Conservation (phyloP, 306 rosid species). For the Begonia masoniana region DNA sequence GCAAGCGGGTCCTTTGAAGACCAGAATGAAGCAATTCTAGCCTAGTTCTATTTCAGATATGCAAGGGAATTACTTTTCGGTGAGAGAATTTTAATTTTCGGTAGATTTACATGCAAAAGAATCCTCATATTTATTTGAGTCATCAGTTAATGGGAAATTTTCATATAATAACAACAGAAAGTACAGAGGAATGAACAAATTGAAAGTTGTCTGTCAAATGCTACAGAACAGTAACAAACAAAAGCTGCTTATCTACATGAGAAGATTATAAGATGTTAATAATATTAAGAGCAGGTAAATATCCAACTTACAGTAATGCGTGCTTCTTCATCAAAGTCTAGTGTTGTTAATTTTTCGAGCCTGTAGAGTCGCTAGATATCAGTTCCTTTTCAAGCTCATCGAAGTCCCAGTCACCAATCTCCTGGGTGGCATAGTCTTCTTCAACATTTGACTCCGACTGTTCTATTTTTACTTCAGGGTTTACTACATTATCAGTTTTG, state of each 20-base stretch:
- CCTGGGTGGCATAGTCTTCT: constrained; percentile 65
- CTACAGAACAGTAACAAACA: constrained; percentile 22
- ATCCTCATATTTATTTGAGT: neutral
- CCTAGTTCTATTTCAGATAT: neutral
- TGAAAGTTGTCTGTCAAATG: constrained; percentile 12
- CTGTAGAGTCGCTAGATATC: constrained; percentile 34
- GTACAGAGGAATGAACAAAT: constrained; percentile 57
- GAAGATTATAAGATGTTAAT: no score
- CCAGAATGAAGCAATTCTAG: constrained; percentile 3
- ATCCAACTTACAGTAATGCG: no score
- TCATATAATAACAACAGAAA: constrained; percentile 20
- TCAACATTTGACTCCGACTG: constrained; percentile 77
- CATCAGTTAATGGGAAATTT: constrained; percentile 4
- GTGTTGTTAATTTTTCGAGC: constrained; percentile 10
- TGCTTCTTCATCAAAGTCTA: no score
- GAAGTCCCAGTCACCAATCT: constrained; percentile 90
- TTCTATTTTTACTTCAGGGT: constrained; percentile 74
- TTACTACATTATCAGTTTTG: constrained; percentile 32
- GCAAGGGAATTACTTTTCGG: neutral
- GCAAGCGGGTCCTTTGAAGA: constrained; percentile 9
- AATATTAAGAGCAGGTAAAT: no score
- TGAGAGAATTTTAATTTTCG: no score
- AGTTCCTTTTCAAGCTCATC: constrained; percentile 95
- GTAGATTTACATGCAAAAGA: neutral
- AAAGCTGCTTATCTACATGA: constrained; percentile 16